Conservation (phyloP, 1,284 basidiomycete genomes). For the Rhodotorula sp. region DNA sequence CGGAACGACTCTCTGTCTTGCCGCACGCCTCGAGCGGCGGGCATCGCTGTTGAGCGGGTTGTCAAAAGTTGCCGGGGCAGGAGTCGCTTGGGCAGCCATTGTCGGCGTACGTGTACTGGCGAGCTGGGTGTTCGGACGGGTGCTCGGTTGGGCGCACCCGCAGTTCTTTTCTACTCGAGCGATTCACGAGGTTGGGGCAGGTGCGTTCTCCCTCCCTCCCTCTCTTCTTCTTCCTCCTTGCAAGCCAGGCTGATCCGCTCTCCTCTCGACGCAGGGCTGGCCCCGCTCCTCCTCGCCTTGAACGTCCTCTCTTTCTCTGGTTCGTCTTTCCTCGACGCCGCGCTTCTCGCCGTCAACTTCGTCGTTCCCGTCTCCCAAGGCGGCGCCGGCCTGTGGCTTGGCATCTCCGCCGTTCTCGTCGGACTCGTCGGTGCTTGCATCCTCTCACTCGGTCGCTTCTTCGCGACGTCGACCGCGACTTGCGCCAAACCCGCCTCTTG, state of each 20-base stretch:
- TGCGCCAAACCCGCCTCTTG: background rate
- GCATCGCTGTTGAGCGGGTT: background rate
- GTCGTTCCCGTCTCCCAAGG: background rate
- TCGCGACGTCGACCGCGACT: background rate
- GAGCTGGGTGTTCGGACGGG: slow-evolving; percentile 27
- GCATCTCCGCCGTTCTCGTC: background rate
- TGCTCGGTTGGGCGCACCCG: slow-evolving; percentile 31
- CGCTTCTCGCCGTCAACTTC: slow-evolving; percentile 5
- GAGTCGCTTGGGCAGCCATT: slow-evolving; percentile 79
- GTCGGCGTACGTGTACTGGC: slow-evolving; percentile 80
- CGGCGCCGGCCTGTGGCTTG: slow-evolving; percentile 14
- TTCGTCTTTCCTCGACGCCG: background rate
- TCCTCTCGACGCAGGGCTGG: slow-evolving; percentile 3
- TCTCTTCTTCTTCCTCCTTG: no score
- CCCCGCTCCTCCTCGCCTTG: slow-evolving; percentile 12
- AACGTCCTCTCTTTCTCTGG: background rate
- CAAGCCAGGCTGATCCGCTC: no score
- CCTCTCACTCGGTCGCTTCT: background rate
- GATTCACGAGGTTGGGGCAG: slow-evolving; percentile 32
- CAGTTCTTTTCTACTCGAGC: slow-evolving; percentile 20
- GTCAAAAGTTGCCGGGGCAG: slow-evolving; percentile 55
- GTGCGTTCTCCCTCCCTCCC: slow-evolving; percentile 1
- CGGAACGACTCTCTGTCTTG: slow-evolving; percentile 9
- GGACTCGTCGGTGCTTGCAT: background rate
- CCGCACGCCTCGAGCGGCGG: slow-evolving; percentile 4